phyloP scores from a whole-genome alignment of 2,329 filamentous ascomycete genomes.

The Nectriaceae sp. region DNA sequence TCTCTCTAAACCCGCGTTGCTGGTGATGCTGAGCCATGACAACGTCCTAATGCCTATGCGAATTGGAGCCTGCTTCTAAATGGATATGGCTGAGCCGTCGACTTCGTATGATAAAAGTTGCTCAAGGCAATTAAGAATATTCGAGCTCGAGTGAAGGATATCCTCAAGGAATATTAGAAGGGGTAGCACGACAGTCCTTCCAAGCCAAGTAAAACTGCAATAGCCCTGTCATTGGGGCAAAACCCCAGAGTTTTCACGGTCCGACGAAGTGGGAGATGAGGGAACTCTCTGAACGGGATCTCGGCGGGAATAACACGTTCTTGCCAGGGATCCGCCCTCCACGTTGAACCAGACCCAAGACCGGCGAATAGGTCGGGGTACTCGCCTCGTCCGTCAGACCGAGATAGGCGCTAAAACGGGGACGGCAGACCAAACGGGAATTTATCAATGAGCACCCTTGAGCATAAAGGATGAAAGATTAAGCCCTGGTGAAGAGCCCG shows the following conservation, averaged over 20 bases:
- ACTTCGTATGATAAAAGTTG: too few species aligned
- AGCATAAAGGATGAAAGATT: too few species aligned
- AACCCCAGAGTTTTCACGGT: slow-evolving; percentile 23
- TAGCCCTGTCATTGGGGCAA: slow-evolving; percentile 15
- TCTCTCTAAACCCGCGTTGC: slow-evolving; percentile 8
- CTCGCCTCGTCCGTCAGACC: too few species aligned
- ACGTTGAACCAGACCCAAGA: slow-evolving; percentile 15
- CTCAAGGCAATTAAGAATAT: too few species aligned
- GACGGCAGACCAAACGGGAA: too few species aligned
- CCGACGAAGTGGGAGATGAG: slow-evolving; percentile 16
- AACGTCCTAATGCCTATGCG: background rate
- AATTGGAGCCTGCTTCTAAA: background rate
- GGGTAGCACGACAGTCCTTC: background rate
- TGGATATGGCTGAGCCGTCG: too few species aligned
- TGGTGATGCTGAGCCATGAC: slow-evolving; percentile 15
- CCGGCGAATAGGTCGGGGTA: slow-evolving; percentile 19
- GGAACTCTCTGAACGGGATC: slow-evolving; percentile 16
- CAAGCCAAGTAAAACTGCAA: slow-evolving; percentile 4
- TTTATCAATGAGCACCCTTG: too few species aligned
- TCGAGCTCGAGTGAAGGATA: too few species aligned
- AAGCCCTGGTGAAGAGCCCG: too few species aligned
- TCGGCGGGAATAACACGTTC: slow-evolving; percentile 25
- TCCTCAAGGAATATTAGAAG: too few species aligned
- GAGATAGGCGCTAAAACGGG: slow-evolving; percentile 20
- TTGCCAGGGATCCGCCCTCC: slow-evolving; percentile 21